Percentiles rank a stretch among this genome's conserved stretches.
Evolutionary conservation across 495 filamentous ascomycete genomes (phyloP).

Genomic region (Daldinia loculata): DNA sequence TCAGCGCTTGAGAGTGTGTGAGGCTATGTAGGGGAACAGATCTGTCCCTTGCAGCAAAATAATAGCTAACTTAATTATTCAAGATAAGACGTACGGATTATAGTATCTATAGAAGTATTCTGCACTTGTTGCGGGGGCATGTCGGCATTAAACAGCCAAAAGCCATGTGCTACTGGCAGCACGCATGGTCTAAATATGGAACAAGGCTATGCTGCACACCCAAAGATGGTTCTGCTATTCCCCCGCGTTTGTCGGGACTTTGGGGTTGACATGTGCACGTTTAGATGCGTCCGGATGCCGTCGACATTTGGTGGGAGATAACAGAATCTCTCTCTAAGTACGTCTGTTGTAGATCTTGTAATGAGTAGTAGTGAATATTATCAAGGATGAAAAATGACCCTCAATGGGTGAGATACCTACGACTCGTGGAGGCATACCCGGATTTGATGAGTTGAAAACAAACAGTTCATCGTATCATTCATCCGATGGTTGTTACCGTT

Average conservation of each 20-base stretch:
- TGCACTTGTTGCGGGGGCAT: conserved; percentile 8
- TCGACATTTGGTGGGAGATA: no score
- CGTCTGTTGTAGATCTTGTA: not conserved
- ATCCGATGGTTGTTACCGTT: not conserved
- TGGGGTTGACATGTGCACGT: not conserved
- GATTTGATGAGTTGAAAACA: no score
- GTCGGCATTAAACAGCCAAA: not conserved
- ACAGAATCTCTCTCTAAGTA: no score
- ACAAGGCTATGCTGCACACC: conserved; percentile 24
- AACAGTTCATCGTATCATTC: not conserved
- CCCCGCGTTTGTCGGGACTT: not conserved
- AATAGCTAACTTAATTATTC: not conserved
- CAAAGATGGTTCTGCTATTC: not conserved
- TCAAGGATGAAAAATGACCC: not conserved
- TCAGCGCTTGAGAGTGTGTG: not conserved
- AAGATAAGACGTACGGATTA: no score
- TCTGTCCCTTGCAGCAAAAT: not conserved
- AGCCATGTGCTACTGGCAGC: not conserved
- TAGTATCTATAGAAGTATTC: not conserved
- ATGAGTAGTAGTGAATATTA: not conserved
- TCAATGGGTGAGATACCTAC: no score
- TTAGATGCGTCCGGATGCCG: not conserved
- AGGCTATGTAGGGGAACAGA: not conserved
- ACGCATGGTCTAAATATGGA: conserved; percentile 31
- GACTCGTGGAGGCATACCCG: no score